Evolutionary conservation across 1,139 yeast species (phyloP).

Genomic region (Zygosaccharomyces pseudobailii): DNA sequence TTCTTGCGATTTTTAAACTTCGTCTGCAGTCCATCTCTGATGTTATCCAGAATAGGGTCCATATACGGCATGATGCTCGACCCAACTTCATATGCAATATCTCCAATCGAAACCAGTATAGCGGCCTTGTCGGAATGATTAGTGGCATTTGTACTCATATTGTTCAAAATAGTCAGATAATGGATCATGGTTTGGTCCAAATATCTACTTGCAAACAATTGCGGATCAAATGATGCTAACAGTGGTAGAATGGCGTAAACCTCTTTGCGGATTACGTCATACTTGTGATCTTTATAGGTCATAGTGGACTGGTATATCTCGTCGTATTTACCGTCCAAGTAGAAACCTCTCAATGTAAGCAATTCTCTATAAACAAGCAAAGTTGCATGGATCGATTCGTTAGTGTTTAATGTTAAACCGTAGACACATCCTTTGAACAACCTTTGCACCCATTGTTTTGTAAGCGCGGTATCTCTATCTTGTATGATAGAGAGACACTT

Average conservation of each 20-base stretch:
- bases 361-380: constrained; percentile 78
- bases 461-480: constrained; percentile 67
- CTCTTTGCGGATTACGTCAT: constrained; percentile 72
- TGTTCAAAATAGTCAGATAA: constrained; percentile 72
- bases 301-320: constrained; percentile 74
- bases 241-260: constrained; percentile 78
- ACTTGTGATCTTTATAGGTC: constrained; percentile 72
- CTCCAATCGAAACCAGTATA: constrained; percentile 79
- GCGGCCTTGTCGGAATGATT: constrained; percentile 57
- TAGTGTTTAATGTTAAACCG: constrained; percentile 45
- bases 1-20: constrained; percentile 66
- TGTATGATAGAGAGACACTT: constrained; percentile 74
- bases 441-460: constrained; percentile 69
- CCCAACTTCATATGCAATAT: constrained; percentile 77
- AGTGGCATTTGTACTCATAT: constrained; percentile 41
- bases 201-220: constrained; percentile 72
- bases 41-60: constrained; percentile 78
- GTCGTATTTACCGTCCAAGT: constrained; percentile 67
- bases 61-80: constrained; percentile 84
- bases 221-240: constrained; percentile 73
- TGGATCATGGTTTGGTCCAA: constrained; percentile 76
- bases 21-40: constrained; percentile 74
- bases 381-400: constrained; percentile 82
- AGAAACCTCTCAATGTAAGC: constrained; percentile 59
- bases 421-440: constrained; percentile 59